Evolutionary conservation across 2,329 filamentous ascomycete genomes (phyloP).

Genomic region (Fonsecaea pugnacius): DNA sequence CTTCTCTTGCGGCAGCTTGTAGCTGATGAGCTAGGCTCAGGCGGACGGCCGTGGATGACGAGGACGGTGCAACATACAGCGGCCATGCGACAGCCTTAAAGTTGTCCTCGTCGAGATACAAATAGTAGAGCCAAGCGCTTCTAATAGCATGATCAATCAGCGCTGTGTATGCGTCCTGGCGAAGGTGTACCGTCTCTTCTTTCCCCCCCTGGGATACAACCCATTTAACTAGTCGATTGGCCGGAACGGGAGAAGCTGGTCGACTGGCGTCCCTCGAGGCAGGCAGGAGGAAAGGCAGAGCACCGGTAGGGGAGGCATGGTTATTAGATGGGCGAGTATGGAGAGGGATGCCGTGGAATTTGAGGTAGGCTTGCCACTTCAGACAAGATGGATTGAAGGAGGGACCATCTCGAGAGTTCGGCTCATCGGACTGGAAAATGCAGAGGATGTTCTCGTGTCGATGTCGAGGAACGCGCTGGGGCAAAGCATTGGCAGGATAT

Average conservation of each 20-base stretch:
- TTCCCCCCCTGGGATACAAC: constrained; percentile 48
- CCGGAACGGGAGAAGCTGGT: constrained; percentile 56
- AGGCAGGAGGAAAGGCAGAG: constrained; percentile 84
- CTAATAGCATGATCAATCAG: constrained; percentile 78
- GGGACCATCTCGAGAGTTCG: constrained; percentile 61
- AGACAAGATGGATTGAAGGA: constrained; percentile 92
- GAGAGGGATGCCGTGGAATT: constrained; percentile 72
- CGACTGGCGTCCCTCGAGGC: constrained; percentile 37
- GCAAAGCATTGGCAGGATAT: constrained; percentile 76
- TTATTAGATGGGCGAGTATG: constrained; percentile 76
- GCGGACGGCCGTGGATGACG: constrained; percentile 65
- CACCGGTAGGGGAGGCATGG: constrained; percentile 86
- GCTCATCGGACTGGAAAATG: constrained; percentile 72
- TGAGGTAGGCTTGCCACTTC: constrained; percentile 95
- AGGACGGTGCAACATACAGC: constrained; percentile 71
- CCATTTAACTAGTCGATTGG: constrained; percentile 72
- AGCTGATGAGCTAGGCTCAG: constrained; percentile 68
- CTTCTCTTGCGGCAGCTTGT: constrained; percentile 71
- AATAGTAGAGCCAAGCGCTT: constrained; percentile 82
- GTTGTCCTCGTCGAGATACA: constrained; percentile 77
- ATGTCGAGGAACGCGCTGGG: constrained; percentile 60
- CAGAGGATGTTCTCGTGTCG: constrained; percentile 66
- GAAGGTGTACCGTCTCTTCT: constrained; percentile 58
- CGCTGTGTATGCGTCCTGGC: constrained; percentile 75
- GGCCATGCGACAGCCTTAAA: constrained; percentile 65